A percentile compares a stretch with the other conserved stretches of the same genome.
Evolutionary conservation across 352 stramenopile genomes (phyloP).

Genomic region (Phytopythium cucurbitacearum): DNA sequence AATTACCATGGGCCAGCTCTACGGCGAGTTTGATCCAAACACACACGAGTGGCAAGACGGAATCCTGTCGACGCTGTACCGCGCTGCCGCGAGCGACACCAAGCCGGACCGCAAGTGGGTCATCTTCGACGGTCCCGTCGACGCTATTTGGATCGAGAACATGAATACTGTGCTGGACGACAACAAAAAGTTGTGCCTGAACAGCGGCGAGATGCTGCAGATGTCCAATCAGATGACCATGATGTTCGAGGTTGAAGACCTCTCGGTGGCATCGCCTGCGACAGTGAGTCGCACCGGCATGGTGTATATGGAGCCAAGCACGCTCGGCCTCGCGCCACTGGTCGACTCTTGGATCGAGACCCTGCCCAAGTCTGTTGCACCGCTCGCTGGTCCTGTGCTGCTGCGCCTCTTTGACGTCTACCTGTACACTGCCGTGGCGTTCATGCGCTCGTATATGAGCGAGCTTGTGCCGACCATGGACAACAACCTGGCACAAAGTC

Average conservation of each 20-base stretch:
- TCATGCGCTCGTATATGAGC: conserved; percentile 80
- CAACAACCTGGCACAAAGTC: conserved; percentile 89
- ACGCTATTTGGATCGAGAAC: conserved; percentile 97
- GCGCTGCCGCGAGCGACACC: conserved; percentile 85
- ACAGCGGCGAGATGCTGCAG: conserved; percentile 93
- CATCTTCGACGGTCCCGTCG: conserved; percentile 94
- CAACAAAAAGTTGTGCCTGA: conserved; percentile 95
- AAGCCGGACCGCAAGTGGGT: conserved; percentile 92
- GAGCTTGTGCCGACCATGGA: conserved; percentile 92
- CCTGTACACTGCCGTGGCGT: conserved; percentile 81
- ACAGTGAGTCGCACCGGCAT: conserved; percentile 93
- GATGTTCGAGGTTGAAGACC: conserved; percentile 96
- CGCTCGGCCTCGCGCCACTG: conserved; percentile 83
- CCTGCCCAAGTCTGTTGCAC: conserved; percentile 27
- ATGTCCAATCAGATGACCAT: conserved; percentile 95
- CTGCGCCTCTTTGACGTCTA: conserved; percentile 89
- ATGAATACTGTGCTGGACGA: conserved; percentile 97
- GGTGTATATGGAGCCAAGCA: conserved; percentile 95
- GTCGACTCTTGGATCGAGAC: conserved; percentile 86
- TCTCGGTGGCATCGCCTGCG: conserved; percentile 91
- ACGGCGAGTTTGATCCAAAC: conserved; percentile 93
- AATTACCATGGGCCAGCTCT: conserved; percentile 95
- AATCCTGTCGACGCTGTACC: conserved; percentile 89
- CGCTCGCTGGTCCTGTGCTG: conserved; percentile 35
- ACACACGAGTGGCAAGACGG: conserved; percentile 95